Conservation (phyloP, 2,329 filamentous ascomycete species). For the Fusarium equiseti region DNA sequence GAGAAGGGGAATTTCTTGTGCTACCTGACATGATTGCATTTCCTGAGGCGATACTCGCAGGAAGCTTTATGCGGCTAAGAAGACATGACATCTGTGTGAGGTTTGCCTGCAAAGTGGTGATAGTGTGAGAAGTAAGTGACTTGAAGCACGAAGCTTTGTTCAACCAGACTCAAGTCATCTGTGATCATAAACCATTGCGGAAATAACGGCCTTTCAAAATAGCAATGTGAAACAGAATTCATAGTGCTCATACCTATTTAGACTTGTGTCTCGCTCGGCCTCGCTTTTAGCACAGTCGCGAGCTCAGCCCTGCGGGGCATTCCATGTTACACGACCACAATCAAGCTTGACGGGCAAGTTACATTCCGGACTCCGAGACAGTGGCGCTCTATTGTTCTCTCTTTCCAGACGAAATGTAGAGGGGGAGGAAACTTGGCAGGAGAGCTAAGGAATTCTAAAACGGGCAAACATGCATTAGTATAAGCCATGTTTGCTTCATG, state of each 20-base stretch:
- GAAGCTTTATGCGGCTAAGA: no score
- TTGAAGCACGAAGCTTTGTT: no score
- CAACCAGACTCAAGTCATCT: no score
- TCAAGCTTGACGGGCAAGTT: not conserved
- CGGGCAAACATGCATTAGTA: constrained; percentile 6
- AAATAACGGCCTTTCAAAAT: not conserved
- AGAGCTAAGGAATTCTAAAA: not conserved
- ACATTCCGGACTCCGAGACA: constrained; percentile 16
- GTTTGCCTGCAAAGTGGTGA: not conserved
- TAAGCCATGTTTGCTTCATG: constrained; percentile 23
- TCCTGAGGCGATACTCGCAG: no score
- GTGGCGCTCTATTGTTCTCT: not conserved
- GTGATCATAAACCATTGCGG: not conserved
- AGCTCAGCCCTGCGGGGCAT: constrained; percentile 10
- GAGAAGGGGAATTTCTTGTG: no score
- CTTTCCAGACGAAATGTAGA: no score
- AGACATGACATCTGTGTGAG: not conserved
- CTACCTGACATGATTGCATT: no score
- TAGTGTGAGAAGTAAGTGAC: not conserved
- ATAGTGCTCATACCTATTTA: not conserved
- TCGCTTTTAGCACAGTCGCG: constrained; percentile 25
- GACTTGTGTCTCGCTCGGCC: constrained; percentile 6
- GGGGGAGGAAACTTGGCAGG: not conserved
- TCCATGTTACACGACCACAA: constrained; percentile 5
- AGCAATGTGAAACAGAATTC: not conserved